Base-by-base conservation (phyloP, 257 asterid species). In the Parsonsia alboflavescens region DNA sequence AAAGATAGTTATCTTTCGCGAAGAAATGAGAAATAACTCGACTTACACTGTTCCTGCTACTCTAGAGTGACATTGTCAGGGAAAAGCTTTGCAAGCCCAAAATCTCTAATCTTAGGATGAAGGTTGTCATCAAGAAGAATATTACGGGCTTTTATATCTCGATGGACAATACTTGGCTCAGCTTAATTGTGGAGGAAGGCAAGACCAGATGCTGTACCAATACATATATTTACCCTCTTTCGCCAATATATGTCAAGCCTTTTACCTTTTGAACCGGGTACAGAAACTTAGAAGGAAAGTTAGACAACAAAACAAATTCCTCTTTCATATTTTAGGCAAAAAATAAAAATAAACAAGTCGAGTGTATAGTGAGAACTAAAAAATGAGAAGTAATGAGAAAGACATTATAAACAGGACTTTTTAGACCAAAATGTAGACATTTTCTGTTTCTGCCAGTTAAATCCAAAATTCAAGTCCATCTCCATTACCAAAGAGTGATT, bases 41-140 rank as follows among this genome's bases (percentile, higher is more conserved):
- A 57, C 97, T 80, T 85, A 92, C 98, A 87, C 75, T 61, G 98
- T 92, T 76, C 98, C 98, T n/a, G 97, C 98, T 54, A 92, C 97
- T 73, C 97, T 75, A 53, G 98, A 16, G 98, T 92, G 86, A 90
- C 86, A 77, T 92, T 88, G 72, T 92, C 97, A 7, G 98, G 98
- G 75, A 92, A 92, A 11, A 92, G 91, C 73, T 92, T 92, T 0
- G 98, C 98, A 76, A 92, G 82, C 33, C 98, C 98, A 73, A 92
- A 92, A 77, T 92, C 97, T 53, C 92, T 91, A 12, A 92, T 92
- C 76, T 89, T 92, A 21, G 97, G 97, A 69, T 52, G 69, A 70
- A 86, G 87, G 64, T 86, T 77, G 72, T 74, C 81, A 68, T 90
- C 97, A 39, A 92, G 91, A 63, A 92, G 97, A 76, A 92, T 84